These are phyloP conservation scores for Neurospora tetrasperma DNA, from an alignment of 495 filamentous ascomycete species.

Conservation along the genomic window DNA sequence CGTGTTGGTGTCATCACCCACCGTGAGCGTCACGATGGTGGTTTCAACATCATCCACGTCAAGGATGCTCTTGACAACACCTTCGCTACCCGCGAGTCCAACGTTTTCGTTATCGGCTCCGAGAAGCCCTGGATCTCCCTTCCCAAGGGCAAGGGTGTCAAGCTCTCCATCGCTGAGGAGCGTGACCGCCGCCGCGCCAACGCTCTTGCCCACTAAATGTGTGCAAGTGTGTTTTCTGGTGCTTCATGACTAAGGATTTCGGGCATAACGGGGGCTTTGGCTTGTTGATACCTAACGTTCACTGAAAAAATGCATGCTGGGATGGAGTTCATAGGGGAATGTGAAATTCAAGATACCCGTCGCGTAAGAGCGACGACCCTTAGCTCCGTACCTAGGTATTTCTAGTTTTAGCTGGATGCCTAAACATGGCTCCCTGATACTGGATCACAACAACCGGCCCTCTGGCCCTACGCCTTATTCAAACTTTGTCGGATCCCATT, in stretches of 20 bases:
- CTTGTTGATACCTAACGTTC: conserved; percentile 14
- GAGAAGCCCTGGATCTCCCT: conserved; percentile 99
- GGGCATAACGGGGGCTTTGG: conserved; percentile 12
- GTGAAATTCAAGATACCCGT: not conserved
- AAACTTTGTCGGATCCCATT: not conserved
- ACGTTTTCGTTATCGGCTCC: conserved; percentile 94
- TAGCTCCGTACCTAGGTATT: not conserved
- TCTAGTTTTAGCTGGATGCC: not conserved
- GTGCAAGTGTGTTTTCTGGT: conserved; percentile 1
- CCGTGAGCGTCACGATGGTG: conserved; percentile 98
- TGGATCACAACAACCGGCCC: not conserved
- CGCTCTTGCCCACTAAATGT: conserved; percentile 50
- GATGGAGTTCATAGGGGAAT: conserved; percentile 13
- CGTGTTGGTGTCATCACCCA: conserved; percentile 99
- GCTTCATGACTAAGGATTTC: conserved; percentile 4
- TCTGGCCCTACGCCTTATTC: not conserved
- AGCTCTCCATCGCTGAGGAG: conserved; percentile 97
- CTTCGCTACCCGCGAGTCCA: conserved; percentile 95
- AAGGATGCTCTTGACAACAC: conserved; percentile 99
- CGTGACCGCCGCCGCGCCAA: conserved; percentile 85
- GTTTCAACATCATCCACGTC: conserved; percentile 99
- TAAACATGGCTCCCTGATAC: not conserved
- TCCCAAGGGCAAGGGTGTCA: conserved; percentile 99
- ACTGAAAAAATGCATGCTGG: conserved; percentile 20
- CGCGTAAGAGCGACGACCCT: not conserved